Evolutionary conservation across 2,329 filamentous ascomycete species (phyloP).

Genomic region (Fusarium udum): DNA sequence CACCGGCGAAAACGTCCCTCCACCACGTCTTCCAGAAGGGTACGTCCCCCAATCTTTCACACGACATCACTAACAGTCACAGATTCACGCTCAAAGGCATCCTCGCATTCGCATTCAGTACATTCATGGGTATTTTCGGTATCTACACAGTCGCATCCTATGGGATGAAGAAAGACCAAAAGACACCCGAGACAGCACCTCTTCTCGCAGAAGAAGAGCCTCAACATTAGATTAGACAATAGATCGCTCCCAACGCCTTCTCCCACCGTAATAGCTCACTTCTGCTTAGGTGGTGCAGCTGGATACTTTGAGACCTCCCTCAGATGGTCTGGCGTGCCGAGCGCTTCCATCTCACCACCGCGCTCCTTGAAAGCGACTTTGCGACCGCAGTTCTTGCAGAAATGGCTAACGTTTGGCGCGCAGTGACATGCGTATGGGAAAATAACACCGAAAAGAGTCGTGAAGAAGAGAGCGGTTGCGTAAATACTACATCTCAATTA

Average conservation of each 20-base stretch:
- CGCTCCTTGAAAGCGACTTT: conserved; percentile 36
- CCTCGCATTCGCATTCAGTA: conserved; percentile 78
- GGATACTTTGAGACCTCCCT: conserved; percentile 39
- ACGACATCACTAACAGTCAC: background rate
- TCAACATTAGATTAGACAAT: conserved; percentile 9
- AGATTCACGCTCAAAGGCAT: conserved; percentile 76
- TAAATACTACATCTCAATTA: conserved; percentile 3
- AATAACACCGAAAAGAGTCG: conserved; percentile 37
- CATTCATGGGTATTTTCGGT: conserved; percentile 73
- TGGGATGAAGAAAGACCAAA: conserved; percentile 50
- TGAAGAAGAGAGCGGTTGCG: conserved; percentile 36
- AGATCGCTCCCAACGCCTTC: conserved; percentile 12
- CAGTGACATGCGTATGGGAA: conserved; percentile 39
- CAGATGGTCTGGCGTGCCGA: conserved; percentile 43
- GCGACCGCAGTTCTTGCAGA: conserved; percentile 40
- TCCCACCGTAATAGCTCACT: background rate
- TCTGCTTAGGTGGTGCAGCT: conserved; percentile 10
- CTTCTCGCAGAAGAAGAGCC: conserved; percentile 26
- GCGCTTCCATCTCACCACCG: conserved; percentile 25
- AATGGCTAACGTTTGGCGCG: conserved; percentile 36
- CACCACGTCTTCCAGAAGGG: conserved; percentile 69
- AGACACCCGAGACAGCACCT: conserved; percentile 38
- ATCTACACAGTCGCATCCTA: conserved; percentile 74
- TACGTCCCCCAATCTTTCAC: conserved; percentile 44
- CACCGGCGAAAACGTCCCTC: conserved; percentile 65